These are phyloP conservation scores for Physcomitrium patens DNA, from an alignment of 225 moss, liverwort and hornwort species.

Conservation along the genomic window DNA sequence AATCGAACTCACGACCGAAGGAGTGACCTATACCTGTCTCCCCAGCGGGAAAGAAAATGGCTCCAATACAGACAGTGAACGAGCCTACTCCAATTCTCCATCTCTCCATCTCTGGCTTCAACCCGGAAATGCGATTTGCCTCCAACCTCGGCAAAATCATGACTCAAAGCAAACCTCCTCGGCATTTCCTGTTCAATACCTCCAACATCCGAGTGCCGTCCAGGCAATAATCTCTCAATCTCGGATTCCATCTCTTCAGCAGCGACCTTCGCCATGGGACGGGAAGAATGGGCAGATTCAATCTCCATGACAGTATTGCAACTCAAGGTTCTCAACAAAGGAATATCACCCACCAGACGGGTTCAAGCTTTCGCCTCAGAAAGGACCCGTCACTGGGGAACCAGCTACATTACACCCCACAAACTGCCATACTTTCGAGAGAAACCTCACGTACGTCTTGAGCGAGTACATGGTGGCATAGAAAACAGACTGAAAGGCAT, in stretches of 20 bases:
- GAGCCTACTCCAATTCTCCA: constrained; percentile 24
- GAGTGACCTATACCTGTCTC: constrained; percentile 32
- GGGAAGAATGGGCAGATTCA: constrained; percentile 14
- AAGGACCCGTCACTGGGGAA: neutral
- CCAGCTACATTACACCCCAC: neutral
- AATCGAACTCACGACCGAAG: neutral
- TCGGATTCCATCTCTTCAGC: constrained; percentile 1
- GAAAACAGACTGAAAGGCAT: neutral
- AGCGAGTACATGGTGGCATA: neutral
- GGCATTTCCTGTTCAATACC: neutral
- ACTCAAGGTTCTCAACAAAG: neutral
- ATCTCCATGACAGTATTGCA: constrained; percentile 27
- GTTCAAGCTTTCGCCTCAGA: neutral
- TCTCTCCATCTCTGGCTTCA: constrained; percentile 7
- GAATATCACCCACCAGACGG: neutral
- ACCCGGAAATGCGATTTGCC: neutral
- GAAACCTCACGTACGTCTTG: neutral
- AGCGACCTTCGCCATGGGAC: constrained; percentile 17
- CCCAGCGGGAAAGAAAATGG: constrained; percentile 66
- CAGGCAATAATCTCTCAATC: constrained; percentile 26
- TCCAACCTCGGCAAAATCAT: neutral
- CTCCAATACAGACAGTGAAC: constrained; percentile 53
- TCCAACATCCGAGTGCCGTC: neutral
- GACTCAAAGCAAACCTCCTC: neutral
- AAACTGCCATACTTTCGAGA: neutral